phyloP scores from a whole-genome alignment of 768 basidiomycete species.

The Leccinum imitatum region DNA sequence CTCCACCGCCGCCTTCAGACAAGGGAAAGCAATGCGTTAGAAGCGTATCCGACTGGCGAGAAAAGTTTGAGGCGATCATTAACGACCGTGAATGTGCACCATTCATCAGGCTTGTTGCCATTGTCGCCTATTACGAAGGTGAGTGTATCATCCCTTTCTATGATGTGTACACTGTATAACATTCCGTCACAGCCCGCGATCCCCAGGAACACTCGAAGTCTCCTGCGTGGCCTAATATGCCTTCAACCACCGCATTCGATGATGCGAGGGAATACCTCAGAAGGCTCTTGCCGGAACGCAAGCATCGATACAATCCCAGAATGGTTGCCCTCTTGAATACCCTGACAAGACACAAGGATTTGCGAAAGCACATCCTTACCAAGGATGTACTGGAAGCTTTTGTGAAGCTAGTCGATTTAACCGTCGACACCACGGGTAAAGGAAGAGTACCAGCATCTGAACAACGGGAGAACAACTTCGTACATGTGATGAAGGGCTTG shows the following conservation, averaged over 20 bases:
- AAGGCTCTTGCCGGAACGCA: constrained; percentile 7
- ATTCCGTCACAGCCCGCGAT: constrained; percentile 8
- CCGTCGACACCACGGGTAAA: background rate
- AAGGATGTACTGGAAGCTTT: constrained; percentile 12
- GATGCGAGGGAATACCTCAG: constrained; percentile 15
- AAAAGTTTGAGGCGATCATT: background rate
- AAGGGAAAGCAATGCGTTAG: background rate
- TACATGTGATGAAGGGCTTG: constrained; percentile 24
- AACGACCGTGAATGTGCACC: background rate
- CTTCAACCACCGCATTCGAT: constrained; percentile 7
- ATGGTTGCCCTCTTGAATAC: constrained; percentile 24
- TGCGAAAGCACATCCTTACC: constrained; percentile 18
- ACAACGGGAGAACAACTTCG: constrained; percentile 6
- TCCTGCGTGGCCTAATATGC: background rate
- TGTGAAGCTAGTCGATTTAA: constrained; percentile 13
- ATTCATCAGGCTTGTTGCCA: background rate
- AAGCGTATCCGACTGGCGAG: background rate
- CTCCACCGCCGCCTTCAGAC: background rate
- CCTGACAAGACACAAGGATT: constrained; percentile 15
- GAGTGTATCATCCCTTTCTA: background rate
- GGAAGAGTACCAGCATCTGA: too few relatives aligned
- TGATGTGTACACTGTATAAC: background rate
- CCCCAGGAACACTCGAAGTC: background rate
- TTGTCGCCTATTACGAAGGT: constrained; percentile 21
- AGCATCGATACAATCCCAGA: constrained; percentile 22